Percentiles rank a stretch among this genome's conserved stretches.
Evolutionary conservation across 2,329 filamentous ascomycete species (phyloP).

Genomic region (Eurotiales sp.): DNA sequence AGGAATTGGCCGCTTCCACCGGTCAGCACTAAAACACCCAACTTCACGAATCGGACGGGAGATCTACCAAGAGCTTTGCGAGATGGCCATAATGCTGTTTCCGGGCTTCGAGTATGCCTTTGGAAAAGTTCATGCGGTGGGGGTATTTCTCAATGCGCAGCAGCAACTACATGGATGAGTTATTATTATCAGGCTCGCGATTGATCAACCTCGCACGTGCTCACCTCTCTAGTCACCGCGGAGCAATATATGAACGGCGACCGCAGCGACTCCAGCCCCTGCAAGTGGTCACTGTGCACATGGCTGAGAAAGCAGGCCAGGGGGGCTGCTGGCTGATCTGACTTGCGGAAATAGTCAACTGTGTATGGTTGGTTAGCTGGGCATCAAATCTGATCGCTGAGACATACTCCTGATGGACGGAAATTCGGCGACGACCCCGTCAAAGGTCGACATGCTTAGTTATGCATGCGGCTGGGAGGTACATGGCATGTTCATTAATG

Average conservation of each 20-base stretch:
- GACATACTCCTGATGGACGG: slow-evolving; percentile 66
- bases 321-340: slow-evolving; percentile 56
- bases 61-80: slow-evolving; percentile 58
- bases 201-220: neutral
- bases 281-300: slow-evolving; percentile 85
- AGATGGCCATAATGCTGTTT: slow-evolving; percentile 75
- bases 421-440: slow-evolving; percentile 69
- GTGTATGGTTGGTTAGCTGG: neutral
- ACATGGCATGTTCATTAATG: too few relatives aligned
- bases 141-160: slow-evolving; percentile 74
- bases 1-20: slow-evolving; percentile 67
- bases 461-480: too few relatives aligned
- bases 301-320: slow-evolving; percentile 87
- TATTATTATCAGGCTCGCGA: slow-evolving; percentile 3
- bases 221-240: slow-evolving; percentile 68
- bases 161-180: slow-evolving; percentile 51
- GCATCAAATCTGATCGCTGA: neutral
- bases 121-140: slow-evolving; percentile 75
- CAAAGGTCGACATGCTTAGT: slow-evolving; percentile 73
- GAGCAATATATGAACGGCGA: slow-evolving; percentile 91
- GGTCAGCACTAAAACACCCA: too few relatives aligned
- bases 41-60: slow-evolving; percentile 1
- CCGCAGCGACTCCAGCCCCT: slow-evolving; percentile 70
- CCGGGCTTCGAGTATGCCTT: slow-evolving; percentile 70
- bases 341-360: slow-evolving; percentile 78